Percentiles rank a stretch among this genome's conserved stretches.
Evolutionary conservation across 306 rosid genomes (phyloP).

Genomic region (Astragalus glycyphyllos): DNA sequence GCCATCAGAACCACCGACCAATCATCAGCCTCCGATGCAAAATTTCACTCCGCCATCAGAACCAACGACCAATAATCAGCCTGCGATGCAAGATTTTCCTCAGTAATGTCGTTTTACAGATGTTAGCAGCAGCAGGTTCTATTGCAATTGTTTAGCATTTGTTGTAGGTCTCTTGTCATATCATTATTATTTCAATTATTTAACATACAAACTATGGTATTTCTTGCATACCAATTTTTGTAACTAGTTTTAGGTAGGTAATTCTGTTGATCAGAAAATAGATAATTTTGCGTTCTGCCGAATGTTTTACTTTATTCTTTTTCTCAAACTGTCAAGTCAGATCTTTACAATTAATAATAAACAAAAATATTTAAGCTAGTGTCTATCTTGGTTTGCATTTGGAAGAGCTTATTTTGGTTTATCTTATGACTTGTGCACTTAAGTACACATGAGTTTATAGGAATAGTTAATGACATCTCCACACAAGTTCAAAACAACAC

Average conservation of each 20-base stretch:
- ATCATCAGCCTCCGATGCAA: slow-evolving; percentile 59
- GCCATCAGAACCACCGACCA: slow-evolving; percentile 46
- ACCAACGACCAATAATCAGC: slow-evolving; percentile 52
- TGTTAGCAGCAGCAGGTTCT: slow-evolving; percentile 31
- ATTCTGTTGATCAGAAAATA: slow-evolving; percentile 6
- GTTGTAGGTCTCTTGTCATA: slow-evolving; percentile 19
- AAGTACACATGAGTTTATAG: background rate
- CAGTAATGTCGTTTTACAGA: slow-evolving; percentile 36
- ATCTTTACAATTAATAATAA: too few relatives aligned
- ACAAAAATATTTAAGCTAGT: too few relatives aligned
- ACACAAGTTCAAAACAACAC: too few relatives aligned
- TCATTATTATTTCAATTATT: background rate
- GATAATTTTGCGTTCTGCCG: background rate
- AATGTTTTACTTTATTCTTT: background rate
- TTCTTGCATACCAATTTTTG: slow-evolving; percentile 40
- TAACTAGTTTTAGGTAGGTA: slow-evolving; percentile 27
- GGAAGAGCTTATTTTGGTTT: too few relatives aligned
- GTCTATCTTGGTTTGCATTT: too few relatives aligned
- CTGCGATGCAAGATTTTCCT: slow-evolving; percentile 61
- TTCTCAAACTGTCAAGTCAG: background rate
- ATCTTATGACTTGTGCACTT: too few relatives aligned
- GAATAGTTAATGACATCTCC: too few relatives aligned
- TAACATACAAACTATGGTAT: background rate
- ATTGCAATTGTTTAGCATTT: slow-evolving; percentile 21
- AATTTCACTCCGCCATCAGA: slow-evolving; percentile 55